phyloP scores from a whole-genome alignment of 805 yeast genomes.

The Torulaspora microellipsoides region DNA sequence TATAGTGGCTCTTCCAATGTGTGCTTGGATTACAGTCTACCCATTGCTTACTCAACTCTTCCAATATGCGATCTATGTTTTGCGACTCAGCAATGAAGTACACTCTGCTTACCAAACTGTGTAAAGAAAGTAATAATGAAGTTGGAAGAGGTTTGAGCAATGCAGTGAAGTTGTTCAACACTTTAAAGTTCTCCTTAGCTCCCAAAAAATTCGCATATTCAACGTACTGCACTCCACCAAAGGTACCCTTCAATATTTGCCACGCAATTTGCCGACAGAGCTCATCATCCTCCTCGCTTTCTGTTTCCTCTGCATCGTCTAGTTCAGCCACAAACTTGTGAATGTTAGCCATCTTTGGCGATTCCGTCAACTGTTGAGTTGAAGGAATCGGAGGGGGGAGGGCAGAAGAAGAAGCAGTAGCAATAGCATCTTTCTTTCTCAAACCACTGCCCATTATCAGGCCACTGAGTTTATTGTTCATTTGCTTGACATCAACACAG shows the following conservation, averaged over 20 bases:
- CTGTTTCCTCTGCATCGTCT: background rate
- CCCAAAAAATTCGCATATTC: conserved; percentile 43
- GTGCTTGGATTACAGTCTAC: conserved; percentile 42
- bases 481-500: too few relatives aligned
- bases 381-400: background rate
- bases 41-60: conserved; percentile 66
- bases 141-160: conserved; percentile 42
- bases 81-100: conserved; percentile 81
- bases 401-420: too few relatives aligned
- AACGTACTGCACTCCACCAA: conserved; percentile 35
- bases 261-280: conserved; percentile 24
- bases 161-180: conserved; percentile 37
- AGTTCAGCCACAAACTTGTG: conserved; percentile 11
- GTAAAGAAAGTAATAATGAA: conserved; percentile 53
- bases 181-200: conserved; percentile 22
- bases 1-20: conserved; percentile 45
- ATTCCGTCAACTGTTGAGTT: conserved; percentile 14
- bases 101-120: conserved; percentile 58
- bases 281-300: background rate
- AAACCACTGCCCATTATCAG: too few relatives aligned
- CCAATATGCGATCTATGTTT: conserved; percentile 68
- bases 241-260: conserved; percentile 33
- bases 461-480: too few relatives aligned
- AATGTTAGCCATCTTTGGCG: conserved; percentile 22
- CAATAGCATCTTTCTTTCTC: too few relatives aligned